Evolutionary conservation across 805 yeast species (phyloP).

Genomic region (Ogataea paradorogensis): DNA sequence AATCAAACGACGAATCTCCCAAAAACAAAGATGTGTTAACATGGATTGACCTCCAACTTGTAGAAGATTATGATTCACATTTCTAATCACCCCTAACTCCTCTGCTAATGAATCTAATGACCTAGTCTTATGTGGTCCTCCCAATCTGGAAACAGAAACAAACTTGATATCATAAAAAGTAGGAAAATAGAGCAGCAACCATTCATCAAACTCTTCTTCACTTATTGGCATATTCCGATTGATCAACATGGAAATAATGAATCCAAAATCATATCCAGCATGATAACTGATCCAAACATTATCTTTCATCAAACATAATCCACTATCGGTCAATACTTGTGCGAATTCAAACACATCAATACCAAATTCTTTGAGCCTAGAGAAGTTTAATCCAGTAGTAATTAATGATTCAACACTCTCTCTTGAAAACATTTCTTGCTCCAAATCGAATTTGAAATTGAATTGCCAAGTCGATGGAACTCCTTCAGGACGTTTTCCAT

Average conservation of each 20-base stretch:
- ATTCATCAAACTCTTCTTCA: constrained; percentile 71
- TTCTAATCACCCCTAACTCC: constrained; percentile 64
- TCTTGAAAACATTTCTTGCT: constrained; percentile 78
- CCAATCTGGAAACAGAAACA: constrained; percentile 32
- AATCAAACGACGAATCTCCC: constrained; percentile 44
- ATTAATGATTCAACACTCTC: constrained; percentile 79
- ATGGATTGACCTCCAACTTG: constrained; percentile 64
- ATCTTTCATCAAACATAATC: constrained; percentile 67
- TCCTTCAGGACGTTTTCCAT: constrained; percentile 65
- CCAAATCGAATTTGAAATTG: constrained; percentile 79
- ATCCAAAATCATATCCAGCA: constrained; percentile 92
- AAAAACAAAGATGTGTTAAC: constrained; percentile 61
- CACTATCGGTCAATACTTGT: constrained; percentile 80
- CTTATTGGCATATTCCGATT: constrained; percentile 76
- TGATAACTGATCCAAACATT: constrained; percentile 91
- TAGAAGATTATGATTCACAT: constrained; percentile 45
- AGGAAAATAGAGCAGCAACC: constrained; percentile 74
- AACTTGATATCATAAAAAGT: constrained; percentile 77
- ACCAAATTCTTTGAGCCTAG: constrained; percentile 69
- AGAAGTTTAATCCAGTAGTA: constrained; percentile 81
- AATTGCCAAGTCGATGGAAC: constrained; percentile 91
- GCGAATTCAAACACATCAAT: constrained; percentile 79
- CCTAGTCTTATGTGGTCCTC: constrained; percentile 26
- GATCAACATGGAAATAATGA: constrained; percentile 71
- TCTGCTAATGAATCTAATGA: constrained; percentile 66